Conservation (phyloP, 2,329 filamentous ascomycete genomes). For the Trichoderma sp. region DNA sequence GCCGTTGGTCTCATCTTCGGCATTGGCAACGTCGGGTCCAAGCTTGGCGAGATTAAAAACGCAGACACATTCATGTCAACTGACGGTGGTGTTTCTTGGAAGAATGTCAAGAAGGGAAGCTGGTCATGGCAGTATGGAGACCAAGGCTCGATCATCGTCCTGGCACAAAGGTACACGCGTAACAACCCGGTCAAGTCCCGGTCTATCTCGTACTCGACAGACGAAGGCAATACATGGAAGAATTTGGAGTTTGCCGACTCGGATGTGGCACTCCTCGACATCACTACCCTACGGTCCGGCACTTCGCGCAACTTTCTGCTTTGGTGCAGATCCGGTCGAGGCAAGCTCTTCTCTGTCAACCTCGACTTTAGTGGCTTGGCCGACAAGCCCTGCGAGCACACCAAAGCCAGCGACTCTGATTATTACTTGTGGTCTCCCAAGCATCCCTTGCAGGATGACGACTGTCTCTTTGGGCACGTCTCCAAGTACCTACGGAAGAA, state of each 20-base stretch:
- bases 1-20: constrained; percentile 90
- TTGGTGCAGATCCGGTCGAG: constrained; percentile 65
- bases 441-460: constrained; percentile 73
- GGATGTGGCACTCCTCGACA: constrained; percentile 70
- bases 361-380: constrained; percentile 84
- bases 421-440: constrained; percentile 86
- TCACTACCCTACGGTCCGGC: constrained; percentile 86
- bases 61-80: constrained; percentile 87
- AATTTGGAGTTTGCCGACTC: constrained; percentile 70
- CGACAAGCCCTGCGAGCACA: constrained; percentile 66
- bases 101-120: constrained; percentile 76
- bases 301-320: constrained; percentile 87
- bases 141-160: constrained; percentile 86
- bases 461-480: constrained; percentile 90
- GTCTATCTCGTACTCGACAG: constrained; percentile 68
- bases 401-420: constrained; percentile 62
- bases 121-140: constrained; percentile 97
- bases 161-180: constrained; percentile 68
- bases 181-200: constrained; percentile 69
- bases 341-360: constrained; percentile 69
- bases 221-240: constrained; percentile 78
- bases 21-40: constrained; percentile 80
- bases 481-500: constrained; percentile 91
- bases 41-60: constrained; percentile 63
- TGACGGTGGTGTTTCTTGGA: constrained; percentile 90